These are phyloP conservation scores for Podila epigama DNA, from an alignment of 192 early-diverging fungal species.

Conservation along the genomic window DNA sequence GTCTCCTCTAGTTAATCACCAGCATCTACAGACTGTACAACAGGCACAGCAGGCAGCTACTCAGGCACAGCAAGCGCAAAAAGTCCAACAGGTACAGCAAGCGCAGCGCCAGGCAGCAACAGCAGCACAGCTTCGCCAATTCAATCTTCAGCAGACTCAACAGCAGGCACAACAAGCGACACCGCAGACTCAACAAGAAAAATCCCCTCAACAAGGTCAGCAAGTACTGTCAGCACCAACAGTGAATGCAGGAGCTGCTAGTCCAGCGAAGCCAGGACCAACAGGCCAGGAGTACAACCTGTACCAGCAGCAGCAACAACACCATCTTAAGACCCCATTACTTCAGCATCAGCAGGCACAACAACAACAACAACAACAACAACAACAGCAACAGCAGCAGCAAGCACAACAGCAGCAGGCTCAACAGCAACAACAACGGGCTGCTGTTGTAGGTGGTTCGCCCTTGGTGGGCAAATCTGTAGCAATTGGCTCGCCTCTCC, in stretches of 20 bases:
- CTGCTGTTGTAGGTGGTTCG: slow-evolving; percentile 10
- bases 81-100: neutral
- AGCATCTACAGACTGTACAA: neutral
- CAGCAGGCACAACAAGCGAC: slow-evolving; percentile 1
- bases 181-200: neutral
- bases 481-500: slow-evolving; percentile 22
- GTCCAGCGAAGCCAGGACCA: slow-evolving; percentile 14
- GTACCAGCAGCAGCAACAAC: slow-evolving; percentile 37
- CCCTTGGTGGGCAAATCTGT: slow-evolving; percentile 17
- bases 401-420: slow-evolving; percentile 5
- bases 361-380: neutral
- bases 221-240: neutral
- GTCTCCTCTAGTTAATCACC: slow-evolving; percentile 4
- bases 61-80: neutral
- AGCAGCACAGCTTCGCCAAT: neutral
- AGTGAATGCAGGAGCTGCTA: neutral
- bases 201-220: slow-evolving; percentile 3
- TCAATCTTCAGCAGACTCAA: slow-evolving; percentile 1
- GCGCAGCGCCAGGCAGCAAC: neutral
- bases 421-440: slow-evolving; percentile 4
- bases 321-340: slow-evolving; percentile 3
- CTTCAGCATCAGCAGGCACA: neutral
- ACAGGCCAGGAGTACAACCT: slow-evolving; percentile 33
- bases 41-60: neutral
- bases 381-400: neutral